Percentiles rank a stretch among this genome's conserved stretches.
Evolutionary conservation across 352 stramenopile genomes (phyloP).

Genomic region (Phytophthora megakarya): DNA sequence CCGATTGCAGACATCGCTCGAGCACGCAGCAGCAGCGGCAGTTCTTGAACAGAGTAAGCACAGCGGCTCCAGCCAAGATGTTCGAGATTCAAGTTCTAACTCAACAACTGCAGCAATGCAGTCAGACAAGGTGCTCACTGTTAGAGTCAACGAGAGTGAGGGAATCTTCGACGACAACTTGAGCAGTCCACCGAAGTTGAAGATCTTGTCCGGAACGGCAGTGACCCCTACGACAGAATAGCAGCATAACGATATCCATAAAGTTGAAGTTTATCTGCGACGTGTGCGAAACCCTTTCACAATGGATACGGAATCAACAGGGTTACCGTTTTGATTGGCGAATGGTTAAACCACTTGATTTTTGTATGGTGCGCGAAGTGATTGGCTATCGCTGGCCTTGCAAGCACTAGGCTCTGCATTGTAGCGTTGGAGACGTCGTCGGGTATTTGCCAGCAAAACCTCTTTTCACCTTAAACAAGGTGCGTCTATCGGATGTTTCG

Average conservation of each 20-base stretch:
- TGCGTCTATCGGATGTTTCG: slow-evolving; percentile 34
- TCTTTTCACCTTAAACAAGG: slow-evolving; percentile 92
- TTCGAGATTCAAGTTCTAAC: slow-evolving; percentile 6
- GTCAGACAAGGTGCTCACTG: slow-evolving; percentile 17
- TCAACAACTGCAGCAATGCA: neutral
- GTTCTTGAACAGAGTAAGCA: slow-evolving; percentile 17
- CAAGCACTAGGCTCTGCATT: slow-evolving; percentile 22
- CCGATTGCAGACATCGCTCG: slow-evolving; percentile 18
- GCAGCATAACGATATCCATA: neutral
- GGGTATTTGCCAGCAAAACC: slow-evolving; percentile 61
- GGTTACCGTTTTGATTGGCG: slow-evolving; percentile 42
- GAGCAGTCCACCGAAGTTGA: slow-evolving; percentile 19
- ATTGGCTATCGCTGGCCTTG: slow-evolving; percentile 82
- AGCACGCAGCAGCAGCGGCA: slow-evolving; percentile 15
- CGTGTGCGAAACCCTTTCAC: slow-evolving; percentile 29
- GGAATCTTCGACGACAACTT: slow-evolving; percentile 52
- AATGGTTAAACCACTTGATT: slow-evolving; percentile 28
- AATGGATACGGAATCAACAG: slow-evolving; percentile 17
- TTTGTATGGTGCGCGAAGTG: slow-evolving; percentile 72
- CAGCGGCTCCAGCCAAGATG: slow-evolving; percentile 8
- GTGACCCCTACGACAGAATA: slow-evolving; percentile 11
- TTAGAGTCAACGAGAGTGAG: slow-evolving; percentile 57
- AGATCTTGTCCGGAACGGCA: slow-evolving; percentile 5
- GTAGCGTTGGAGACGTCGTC: slow-evolving; percentile 73
- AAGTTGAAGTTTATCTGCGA: slow-evolving; percentile 20